Conservation (phyloP, 2,329 filamentous ascomycete genomes). For the Botryotinia convoluta region DNA sequence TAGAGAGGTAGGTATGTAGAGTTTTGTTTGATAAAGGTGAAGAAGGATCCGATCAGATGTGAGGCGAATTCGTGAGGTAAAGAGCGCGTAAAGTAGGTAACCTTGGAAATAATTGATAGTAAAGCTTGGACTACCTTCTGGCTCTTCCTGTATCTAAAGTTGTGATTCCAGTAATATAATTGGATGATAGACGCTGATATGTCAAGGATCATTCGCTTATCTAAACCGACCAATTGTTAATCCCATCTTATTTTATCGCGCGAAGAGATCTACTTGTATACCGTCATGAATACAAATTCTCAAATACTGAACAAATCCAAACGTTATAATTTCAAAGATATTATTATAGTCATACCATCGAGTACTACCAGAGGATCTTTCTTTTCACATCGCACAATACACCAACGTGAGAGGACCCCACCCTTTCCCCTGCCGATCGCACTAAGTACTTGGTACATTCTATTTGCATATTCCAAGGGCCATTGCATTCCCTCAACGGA, state of each 20-base stretch:
- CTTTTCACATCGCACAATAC: background rate
- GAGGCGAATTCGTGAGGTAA: background rate
- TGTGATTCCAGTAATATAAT: background rate
- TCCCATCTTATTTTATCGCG: background rate
- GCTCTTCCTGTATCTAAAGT: background rate
- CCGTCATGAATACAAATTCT: background rate
- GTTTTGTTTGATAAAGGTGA: slow-evolving; percentile 5
- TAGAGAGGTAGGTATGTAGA: background rate
- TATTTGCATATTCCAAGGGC: slow-evolving; percentile 4
- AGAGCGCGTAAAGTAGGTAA: background rate
- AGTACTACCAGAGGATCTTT: background rate
- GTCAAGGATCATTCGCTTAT: background rate
- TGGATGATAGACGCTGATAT: background rate
- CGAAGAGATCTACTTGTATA: background rate
- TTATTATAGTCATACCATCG: background rate
- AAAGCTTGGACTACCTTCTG: background rate
- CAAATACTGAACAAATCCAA: background rate
- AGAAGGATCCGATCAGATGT: background rate
- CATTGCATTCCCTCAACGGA: slow-evolving; percentile 22
- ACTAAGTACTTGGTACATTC: background rate
- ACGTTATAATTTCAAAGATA: background rate
- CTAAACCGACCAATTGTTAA: background rate
- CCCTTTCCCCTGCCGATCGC: background rate
- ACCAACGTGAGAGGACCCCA: background rate
- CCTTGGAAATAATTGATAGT: background rate